Evolutionary conservation across 1,139 yeast genomes (phyloP), one percentile per base, ranked within the genome.

Genomic region (Suhomyces guaymorum): DNA sequence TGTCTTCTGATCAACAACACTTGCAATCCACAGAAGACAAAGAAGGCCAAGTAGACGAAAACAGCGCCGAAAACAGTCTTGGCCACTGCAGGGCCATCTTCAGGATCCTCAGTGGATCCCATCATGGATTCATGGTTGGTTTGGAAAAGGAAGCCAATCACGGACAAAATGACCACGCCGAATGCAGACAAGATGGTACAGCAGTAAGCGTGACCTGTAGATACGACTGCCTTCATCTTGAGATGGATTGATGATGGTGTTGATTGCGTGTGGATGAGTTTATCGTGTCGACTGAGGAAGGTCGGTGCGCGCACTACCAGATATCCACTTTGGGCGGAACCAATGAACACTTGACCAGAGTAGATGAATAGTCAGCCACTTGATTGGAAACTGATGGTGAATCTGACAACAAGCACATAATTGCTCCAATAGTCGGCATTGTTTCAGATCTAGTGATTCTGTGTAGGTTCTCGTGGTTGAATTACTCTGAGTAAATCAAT

Each of bases 61-160:
- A 90, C 97, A 15, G 97, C 97, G 30, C 90, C 82, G 61, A 84
- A 85, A 13, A 92, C 81, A 3, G 97, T 92, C 44, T 78, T 76
- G 22, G 97, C 96, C 28, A 90, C 97, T 66, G 94, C 96, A 44
- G 79, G 79, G 9, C 97, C 97, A 56, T 92, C 92, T 48, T 78
- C 85, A 15, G 98, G 97, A 55, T 90, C 96, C 48, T 73, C 81
- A 45, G 81, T 80, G 26, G 96, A 85, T 6, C 98, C 98, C 68
- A 89, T 82, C 83, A 92, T 82, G 14, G 95, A 75, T 63, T 92
- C 97, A 58, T 88, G 95, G 49, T 82, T 87, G 31, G 70, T 70
- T 49, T 82, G 71, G 70, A 92, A 92, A 48, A 92, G 70, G 48
- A 78, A 77, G 14, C 95, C 98, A 50, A 92, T 77, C 37, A 86